A percentile compares a stretch with the other conserved stretches of the same genome.
Conservation (phyloP, 2,329 filamentous ascomycete genomes). For the Proliferodiscus dingleyae region DNA sequence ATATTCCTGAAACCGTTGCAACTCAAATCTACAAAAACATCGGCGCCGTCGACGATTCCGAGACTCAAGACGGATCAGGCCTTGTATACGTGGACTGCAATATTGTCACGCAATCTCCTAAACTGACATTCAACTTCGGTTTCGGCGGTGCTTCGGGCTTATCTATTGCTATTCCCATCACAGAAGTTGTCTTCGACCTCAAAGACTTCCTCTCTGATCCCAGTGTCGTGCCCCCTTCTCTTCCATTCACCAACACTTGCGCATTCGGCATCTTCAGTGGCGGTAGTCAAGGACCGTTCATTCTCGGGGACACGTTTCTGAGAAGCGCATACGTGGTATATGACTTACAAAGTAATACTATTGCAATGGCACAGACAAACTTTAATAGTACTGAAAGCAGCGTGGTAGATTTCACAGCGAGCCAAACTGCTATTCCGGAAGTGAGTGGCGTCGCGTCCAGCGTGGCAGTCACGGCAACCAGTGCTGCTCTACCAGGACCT, state of each 20-base stretch:
- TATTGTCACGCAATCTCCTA: slow-evolving; percentile 34
- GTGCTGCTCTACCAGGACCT: slow-evolving; percentile 1
- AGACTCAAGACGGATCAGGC: slow-evolving; percentile 1
- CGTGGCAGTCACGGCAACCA: slow-evolving; percentile 2
- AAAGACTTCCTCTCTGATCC: slow-evolving; percentile 6
- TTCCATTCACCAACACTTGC: slow-evolving; percentile 37
- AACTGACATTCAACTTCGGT: slow-evolving; percentile 40
- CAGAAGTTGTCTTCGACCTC: slow-evolving; percentile 38
- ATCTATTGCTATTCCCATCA: slow-evolving; percentile 39
- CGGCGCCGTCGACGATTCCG: slow-evolving; percentile 35
- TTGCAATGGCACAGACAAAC: slow-evolving; percentile 45
- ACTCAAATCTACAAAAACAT: slow-evolving; percentile 35
- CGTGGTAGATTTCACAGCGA: slow-evolving; percentile 20
- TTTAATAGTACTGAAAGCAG: slow-evolving; percentile 32
- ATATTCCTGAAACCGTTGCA: slow-evolving; percentile 51
- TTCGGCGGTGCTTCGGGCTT: slow-evolving; percentile 40
- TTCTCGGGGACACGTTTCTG: slow-evolving; percentile 49
- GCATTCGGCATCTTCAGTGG: slow-evolving; percentile 46
- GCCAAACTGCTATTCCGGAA: slow-evolving; percentile 16
- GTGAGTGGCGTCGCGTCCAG: slow-evolving; percentile 16
- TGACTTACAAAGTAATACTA: slow-evolving; percentile 44
- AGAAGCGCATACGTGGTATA: slow-evolving; percentile 51
- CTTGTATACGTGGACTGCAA: slow-evolving; percentile 33
- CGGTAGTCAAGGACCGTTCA: slow-evolving; percentile 5
- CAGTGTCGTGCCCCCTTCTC: slow-evolving; percentile 3